These are phyloP conservation scores for Taiozyma sp. DNA, from an alignment of 1,139 yeast genomes.

Conservation along the genomic window DNA sequence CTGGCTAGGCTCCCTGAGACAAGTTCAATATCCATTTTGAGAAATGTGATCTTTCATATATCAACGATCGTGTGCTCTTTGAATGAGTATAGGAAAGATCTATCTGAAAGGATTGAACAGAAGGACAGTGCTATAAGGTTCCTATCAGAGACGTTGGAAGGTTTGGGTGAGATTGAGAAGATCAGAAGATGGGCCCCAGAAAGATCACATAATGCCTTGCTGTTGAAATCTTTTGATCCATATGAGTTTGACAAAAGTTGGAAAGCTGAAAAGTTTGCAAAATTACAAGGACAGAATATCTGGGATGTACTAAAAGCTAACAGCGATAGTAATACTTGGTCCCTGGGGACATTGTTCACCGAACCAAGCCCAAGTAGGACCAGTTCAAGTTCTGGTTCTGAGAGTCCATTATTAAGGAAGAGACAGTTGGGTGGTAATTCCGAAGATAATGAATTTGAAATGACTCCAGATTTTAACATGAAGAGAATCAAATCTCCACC, in stretches of 20 bases:
- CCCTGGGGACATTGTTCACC: slow-evolving; percentile 7
- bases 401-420: neutral
- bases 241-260: slow-evolving; percentile 12
- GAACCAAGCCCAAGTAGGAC: neutral
- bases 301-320: slow-evolving; percentile 18
- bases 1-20: slow-evolving; percentile 16
- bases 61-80: slow-evolving; percentile 17
- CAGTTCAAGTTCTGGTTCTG: neutral
- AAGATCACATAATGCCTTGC: slow-evolving; percentile 20
- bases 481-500: slow-evolving; percentile 6
- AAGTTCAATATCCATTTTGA: slow-evolving; percentile 17
- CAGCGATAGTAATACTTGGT: slow-evolving; percentile 6
- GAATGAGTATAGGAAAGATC: slow-evolving; percentile 15
- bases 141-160: slow-evolving; percentile 21
- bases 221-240: slow-evolving; percentile 11
- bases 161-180: slow-evolving; percentile 20
- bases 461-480: neutral
- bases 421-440: neutral
- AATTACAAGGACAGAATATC: slow-evolving; percentile 12
- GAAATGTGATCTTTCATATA: slow-evolving; percentile 15
- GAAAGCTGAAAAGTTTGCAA: slow-evolving; percentile 9
- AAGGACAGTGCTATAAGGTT: slow-evolving; percentile 22
- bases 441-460: slow-evolving; percentile 3
- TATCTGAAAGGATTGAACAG: slow-evolving; percentile 13
- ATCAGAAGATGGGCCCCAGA: slow-evolving; percentile 26